phyloP scores from a whole-genome alignment of 306 rosid species.

The Cicer arietinum region DNA sequence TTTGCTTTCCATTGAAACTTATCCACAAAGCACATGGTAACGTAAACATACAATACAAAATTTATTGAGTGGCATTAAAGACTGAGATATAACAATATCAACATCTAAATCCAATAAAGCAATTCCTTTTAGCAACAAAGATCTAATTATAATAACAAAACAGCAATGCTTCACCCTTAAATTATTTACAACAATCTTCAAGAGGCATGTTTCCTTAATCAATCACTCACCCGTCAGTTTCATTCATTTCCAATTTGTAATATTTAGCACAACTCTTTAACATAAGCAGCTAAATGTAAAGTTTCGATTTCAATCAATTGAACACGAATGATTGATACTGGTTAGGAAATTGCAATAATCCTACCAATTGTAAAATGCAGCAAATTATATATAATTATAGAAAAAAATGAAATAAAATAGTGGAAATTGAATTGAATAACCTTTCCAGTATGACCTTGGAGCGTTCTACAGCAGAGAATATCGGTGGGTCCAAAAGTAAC shows the following conservation, averaged over 20 bases:
- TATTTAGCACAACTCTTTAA: neutral
- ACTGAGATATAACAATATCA: neutral
- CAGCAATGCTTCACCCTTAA: neutral
- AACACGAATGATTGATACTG: neutral
- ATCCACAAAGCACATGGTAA: neutral
- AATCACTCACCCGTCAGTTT: constrained; percentile 14
- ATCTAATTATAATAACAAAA: constrained; percentile 10
- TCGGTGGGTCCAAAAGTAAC: constrained; percentile 89
- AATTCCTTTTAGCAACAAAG: constrained; percentile 14
- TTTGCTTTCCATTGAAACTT: neutral
- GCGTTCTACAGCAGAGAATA: constrained; percentile 94
- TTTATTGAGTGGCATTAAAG: neutral
- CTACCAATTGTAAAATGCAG: neutral
- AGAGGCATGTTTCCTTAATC: neutral
- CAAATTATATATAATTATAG: neutral
- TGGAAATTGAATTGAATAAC: constrained; percentile 38
- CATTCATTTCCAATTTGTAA: neutral
- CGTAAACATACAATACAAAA: constrained; percentile 17
- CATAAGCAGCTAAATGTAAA: neutral
- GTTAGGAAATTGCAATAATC: neutral
- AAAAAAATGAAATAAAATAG: neutral
- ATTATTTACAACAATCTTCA: neutral
- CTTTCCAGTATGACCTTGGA: constrained; percentile 91
- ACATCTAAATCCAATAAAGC: neutral
- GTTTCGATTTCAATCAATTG: neutral